These are phyloP conservation scores for Hippophae gyantsensis DNA, from an alignment of 306 rosid species.

Conservation along the genomic window DNA sequence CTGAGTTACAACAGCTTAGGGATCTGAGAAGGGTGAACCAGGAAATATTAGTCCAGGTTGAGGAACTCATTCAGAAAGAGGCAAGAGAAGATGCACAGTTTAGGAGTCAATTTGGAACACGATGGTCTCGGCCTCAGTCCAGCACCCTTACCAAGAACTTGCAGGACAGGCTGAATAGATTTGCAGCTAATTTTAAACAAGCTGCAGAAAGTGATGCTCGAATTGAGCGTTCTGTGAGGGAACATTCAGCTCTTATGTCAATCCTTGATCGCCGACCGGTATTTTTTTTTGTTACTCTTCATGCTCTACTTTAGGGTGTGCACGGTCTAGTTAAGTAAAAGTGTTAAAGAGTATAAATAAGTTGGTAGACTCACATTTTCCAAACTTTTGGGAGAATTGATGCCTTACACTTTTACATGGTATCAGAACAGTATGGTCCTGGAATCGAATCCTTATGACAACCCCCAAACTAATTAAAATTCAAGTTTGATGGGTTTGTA, in stretches of 20 bases:
- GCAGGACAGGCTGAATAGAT: conserved; percentile 81
- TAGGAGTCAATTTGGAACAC: conserved; percentile 85
- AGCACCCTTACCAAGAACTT: conserved; percentile 89
- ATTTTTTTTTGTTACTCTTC: conserved; percentile 9
- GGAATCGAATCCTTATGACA: no score
- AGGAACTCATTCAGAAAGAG: conserved; percentile 90
- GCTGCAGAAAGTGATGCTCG: conserved; percentile 91
- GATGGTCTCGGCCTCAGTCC: conserved; percentile 98
- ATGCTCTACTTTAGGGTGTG: no score
- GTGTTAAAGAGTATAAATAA: no score
- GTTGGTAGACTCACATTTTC: no score
- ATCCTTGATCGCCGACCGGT: conserved; percentile 90
- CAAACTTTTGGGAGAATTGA: no score
- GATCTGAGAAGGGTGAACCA: conserved; percentile 93
- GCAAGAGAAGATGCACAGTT: conserved; percentile 90
- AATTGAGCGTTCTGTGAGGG: conserved; percentile 88
- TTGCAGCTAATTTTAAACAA: conserved; percentile 95
- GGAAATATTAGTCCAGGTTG: conserved; percentile 76
- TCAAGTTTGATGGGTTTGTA: no score
- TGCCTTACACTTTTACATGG: no score
- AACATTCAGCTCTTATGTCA: conserved; percentile 69
- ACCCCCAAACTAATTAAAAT: no score
- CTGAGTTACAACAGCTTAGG: conserved; percentile 84
- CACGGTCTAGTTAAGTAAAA: no score
- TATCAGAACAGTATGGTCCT: no score